Conservation (phyloP, 2,329 filamentous ascomycete species). For the Emericellopsis cladophorae region DNA sequence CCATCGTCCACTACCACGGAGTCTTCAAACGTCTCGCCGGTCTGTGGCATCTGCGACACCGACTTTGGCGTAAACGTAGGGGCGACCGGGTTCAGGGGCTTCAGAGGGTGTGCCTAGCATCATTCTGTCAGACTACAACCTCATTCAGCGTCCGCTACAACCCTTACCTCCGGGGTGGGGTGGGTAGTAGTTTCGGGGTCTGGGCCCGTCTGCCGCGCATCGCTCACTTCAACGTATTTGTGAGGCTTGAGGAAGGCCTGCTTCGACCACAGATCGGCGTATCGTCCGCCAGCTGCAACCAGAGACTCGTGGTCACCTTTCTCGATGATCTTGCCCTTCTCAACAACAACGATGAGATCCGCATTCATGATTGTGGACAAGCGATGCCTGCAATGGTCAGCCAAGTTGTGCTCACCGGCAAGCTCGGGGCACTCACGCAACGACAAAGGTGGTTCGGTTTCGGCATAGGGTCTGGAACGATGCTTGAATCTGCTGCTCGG, state of each 20-base stretch:
- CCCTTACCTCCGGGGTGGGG: background rate
- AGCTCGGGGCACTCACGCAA: constrained; percentile 34
- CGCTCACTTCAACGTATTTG: background rate
- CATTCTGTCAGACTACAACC: background rate
- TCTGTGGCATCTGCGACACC: background rate
- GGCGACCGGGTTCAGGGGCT: constrained; percentile 2
- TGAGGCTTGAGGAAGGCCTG: constrained; percentile 18
- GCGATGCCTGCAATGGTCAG: constrained; percentile 35
- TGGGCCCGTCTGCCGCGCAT: background rate
- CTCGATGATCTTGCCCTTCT: constrained; percentile 50
- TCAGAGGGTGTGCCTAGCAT: background rate
- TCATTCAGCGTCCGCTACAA: background rate
- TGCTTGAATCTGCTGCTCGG: constrained; percentile 53
- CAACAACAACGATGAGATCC: constrained; percentile 53
- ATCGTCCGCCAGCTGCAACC: constrained; percentile 45
- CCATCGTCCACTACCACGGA: background rate
- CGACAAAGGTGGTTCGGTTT: constrained; percentile 53
- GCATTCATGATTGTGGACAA: constrained; percentile 61
- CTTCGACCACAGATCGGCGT: constrained; percentile 52
- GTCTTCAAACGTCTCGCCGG: background rate
- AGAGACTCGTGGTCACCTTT: constrained; percentile 48
- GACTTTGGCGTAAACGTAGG: constrained; percentile 3
- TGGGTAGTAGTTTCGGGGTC: background rate
- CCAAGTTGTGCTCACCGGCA: background rate
- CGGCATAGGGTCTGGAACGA: constrained; percentile 45